These are phyloP conservation scores for Lolium multiflorum DNA, from an alignment of 176 grass and related monocot genomes.

Conservation along the genomic window DNA sequence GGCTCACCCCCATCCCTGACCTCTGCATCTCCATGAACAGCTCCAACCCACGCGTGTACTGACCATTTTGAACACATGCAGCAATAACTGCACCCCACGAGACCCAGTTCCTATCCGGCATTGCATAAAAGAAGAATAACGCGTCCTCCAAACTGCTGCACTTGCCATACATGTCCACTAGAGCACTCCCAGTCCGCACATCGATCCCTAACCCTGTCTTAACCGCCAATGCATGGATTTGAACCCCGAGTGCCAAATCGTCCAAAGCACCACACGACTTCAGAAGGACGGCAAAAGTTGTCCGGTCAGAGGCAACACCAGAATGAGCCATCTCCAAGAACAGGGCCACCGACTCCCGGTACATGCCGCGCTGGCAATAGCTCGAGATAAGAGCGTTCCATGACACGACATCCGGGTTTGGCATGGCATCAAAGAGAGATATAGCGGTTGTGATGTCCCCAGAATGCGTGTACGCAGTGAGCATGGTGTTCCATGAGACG, in stretches of 20 bases:
- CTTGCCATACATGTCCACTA: slow-evolving; percentile 91
- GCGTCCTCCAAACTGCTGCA: slow-evolving; percentile 67
- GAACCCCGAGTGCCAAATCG: slow-evolving; percentile 56
- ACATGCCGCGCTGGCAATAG: slow-evolving; percentile 48
- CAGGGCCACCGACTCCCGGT: slow-evolving; percentile 48
- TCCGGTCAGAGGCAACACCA: slow-evolving; percentile 48
- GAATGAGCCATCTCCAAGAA: slow-evolving; percentile 61
- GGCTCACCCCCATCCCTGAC: slow-evolving; percentile 59
- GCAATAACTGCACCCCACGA: slow-evolving; percentile 73
- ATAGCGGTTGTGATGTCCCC: slow-evolving; percentile 38
- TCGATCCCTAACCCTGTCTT: slow-evolving; percentile 68
- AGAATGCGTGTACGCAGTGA: slow-evolving; percentile 47
- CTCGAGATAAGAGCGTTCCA: slow-evolving; percentile 73
- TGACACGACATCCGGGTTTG: slow-evolving; percentile 65
- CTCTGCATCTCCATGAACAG: slow-evolving; percentile 83
- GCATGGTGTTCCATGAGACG: slow-evolving; percentile 85
- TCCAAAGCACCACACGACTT: slow-evolving; percentile 66
- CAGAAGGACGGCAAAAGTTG: slow-evolving; percentile 67
- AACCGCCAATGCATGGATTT: slow-evolving; percentile 57
- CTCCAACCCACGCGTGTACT: slow-evolving; percentile 50
- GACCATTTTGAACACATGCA: slow-evolving; percentile 72
- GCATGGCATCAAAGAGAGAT: slow-evolving; percentile 60
- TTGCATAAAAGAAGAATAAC: slow-evolving; percentile 62
- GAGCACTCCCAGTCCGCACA: slow-evolving; percentile 62
- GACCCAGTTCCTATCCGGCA: slow-evolving; percentile 81